Conservation (phyloP, 208 protist species). For the Trypanosoma cruzi region DNA sequence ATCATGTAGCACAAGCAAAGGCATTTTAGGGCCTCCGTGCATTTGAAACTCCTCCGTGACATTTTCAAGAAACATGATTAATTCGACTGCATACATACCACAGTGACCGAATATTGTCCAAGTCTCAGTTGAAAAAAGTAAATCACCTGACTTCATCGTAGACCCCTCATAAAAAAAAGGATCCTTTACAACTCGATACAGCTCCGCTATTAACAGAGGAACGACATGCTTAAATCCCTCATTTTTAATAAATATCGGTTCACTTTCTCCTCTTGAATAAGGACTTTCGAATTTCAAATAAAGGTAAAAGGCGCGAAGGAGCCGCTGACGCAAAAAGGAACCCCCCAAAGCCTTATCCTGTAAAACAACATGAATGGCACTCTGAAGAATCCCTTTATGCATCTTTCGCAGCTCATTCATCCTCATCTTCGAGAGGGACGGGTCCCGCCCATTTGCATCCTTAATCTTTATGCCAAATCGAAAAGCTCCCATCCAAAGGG, state of each 20-base stretch:
- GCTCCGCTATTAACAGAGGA: slow-evolving; percentile 13
- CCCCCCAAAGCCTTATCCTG: neutral
- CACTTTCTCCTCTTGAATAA: neutral
- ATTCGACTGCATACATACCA: slow-evolving; percentile 13
- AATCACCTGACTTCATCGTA: neutral
- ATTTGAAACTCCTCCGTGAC: slow-evolving; percentile 13
- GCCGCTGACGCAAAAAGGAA: neutral
- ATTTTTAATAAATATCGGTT: neutral
- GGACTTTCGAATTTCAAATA: neutral
- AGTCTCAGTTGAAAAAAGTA: neutral
- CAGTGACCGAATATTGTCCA: neutral
- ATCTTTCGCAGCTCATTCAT: slow-evolving; percentile 6
- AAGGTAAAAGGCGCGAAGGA: slow-evolving; percentile 13
- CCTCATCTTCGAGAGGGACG: neutral
- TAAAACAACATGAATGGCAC: neutral
- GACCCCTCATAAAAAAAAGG: neutral
- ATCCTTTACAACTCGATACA: slow-evolving; percentile 6
- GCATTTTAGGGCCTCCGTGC: neutral
- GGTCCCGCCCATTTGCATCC: neutral
- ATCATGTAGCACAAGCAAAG: slow-evolving; percentile 9
- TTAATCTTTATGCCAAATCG: neutral
- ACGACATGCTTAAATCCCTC: slow-evolving; percentile 4
- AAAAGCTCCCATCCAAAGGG: slow-evolving; percentile 23
- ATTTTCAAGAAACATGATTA: neutral
- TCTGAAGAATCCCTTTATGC: neutral